Evolutionary conservation across 192 early-diverging fungal genomes (phyloP), one percentile per base, ranked within the genome.

Genomic region (Kickxella alabastrina): DNA sequence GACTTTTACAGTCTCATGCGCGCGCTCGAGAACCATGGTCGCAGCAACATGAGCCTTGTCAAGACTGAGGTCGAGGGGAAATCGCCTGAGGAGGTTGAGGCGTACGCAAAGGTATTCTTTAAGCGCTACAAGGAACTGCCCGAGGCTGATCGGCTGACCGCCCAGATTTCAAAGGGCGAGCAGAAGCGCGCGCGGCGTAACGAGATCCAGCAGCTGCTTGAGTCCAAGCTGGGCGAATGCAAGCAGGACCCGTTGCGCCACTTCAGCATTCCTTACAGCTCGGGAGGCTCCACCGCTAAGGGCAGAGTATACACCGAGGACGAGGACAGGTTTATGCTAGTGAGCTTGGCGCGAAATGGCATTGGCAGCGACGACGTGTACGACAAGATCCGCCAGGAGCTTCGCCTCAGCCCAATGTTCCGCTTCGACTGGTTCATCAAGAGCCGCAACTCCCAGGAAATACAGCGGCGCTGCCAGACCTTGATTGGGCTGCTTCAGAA

Each of bases 351-450:
- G 18, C 89, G 85, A 47, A 86, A 89, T 55, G 93, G 94, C 3
- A 92, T 92, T 46, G 91, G 86, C 13, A 81, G 82, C 21, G 94
- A 97, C 19, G 93, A 97, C 44, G 92, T 92, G 0, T 93, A 95
- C 62, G 96, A 99, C 29, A 83, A 81, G 44, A 93, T 99, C 59
- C 79, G 92, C 21, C 82, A 85, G 41, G 93, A 96, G 51, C 80
- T 97, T 22, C 86, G 84, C 26, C 72, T 82, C 53, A 85, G 84
- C 18, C 83, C 88, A 3, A 43, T 94, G 28, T 97, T 99, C 79
- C 74, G 89, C 28, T 99, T 99, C 63, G 91, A 99, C 59, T 99
- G 94, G 94, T 99, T 94, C 75, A 83, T 99, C 54, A 97, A 96
- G 69, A 93, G 91, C 31, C 80, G 96, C 28, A 95, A 92, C 24